Conservation (phyloP, 2,329 filamentous ascomycete species). For the Pyrenophora graminea region DNA sequence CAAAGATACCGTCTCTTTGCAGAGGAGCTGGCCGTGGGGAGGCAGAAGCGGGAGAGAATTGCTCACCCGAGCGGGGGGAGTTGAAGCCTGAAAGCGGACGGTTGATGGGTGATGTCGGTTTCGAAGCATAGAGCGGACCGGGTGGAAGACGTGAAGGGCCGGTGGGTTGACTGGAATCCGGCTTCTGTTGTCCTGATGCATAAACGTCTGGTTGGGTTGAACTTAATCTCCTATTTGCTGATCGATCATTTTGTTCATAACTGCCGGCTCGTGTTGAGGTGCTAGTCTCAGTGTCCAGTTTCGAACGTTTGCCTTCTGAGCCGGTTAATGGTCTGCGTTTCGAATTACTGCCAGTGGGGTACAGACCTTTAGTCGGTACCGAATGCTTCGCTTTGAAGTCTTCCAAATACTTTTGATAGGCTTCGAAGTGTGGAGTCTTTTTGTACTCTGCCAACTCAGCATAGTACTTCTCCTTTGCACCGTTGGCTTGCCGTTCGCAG, state of each 20-base stretch:
- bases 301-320: slow-evolving; percentile 51
- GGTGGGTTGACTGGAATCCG: slow-evolving; percentile 36
- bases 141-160: slow-evolving; percentile 31
- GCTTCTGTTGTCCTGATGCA: slow-evolving; percentile 20
- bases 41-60: slow-evolving; percentile 41
- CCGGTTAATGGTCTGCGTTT: slow-evolving; percentile 24
- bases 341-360: not conserved
- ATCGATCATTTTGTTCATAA: slow-evolving; percentile 37
- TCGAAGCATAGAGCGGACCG: slow-evolving; percentile 33
- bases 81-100: slow-evolving; percentile 38
- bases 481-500: slow-evolving; percentile 72
- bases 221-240: slow-evolving; percentile 33
- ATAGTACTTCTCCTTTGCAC: slow-evolving; percentile 77
- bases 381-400: slow-evolving; percentile 77
- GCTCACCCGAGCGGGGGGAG: slow-evolving; percentile 39
- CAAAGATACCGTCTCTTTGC: slow-evolving; percentile 34
- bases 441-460: slow-evolving; percentile 75
- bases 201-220: slow-evolving; percentile 30
- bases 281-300: slow-evolving; percentile 47
- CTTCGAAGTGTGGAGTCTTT: slow-evolving; percentile 70
- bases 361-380: slow-evolving; percentile 43
- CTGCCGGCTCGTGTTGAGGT: slow-evolving; percentile 38
- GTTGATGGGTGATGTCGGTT: slow-evolving; percentile 41
- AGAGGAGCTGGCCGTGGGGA: slow-evolving; percentile 39
- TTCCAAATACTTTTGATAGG: slow-evolving; percentile 72